These are phyloP conservation scores for Poronia punctata DNA, from an alignment of 495 filamentous ascomycete species.

Conservation along the genomic window DNA sequence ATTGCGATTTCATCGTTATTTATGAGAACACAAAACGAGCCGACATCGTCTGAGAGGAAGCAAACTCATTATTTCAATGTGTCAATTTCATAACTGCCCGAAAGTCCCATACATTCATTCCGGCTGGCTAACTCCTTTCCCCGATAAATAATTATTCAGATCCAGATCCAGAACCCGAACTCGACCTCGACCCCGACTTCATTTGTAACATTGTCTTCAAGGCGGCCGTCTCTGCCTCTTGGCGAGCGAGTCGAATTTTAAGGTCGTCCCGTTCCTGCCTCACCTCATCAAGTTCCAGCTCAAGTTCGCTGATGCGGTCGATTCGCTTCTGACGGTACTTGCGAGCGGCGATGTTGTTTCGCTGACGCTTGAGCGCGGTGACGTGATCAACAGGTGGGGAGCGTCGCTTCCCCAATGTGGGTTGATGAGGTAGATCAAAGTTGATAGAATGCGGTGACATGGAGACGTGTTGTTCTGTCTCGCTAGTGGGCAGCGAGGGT, in stretches of 20 bases:
- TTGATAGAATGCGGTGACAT: conserved; percentile 12
- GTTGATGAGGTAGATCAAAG: conserved; percentile 7
- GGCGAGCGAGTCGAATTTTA: conserved; percentile 52
- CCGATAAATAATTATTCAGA: too few relatives aligned
- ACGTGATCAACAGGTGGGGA: conserved; percentile 19
- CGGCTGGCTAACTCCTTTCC: conserved; percentile 16
- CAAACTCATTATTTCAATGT: conserved; percentile 3
- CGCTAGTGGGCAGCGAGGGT: conserved; percentile 8
- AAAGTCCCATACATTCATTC: conserved; percentile 12
- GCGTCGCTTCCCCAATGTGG: conserved; percentile 9
- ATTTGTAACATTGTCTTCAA: conserved; percentile 38
- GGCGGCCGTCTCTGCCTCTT: conserved; percentile 53
- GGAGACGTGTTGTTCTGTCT: conserved; percentile 10
- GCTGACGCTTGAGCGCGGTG: conserved; percentile 46
- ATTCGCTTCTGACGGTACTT: conserved; percentile 66
- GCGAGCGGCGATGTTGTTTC: conserved; percentile 64
- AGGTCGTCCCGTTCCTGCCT: conserved; percentile 59
- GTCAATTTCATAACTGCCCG: conserved; percentile 11
- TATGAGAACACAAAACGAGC: conserved; percentile 26
- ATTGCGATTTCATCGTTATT: conserved; percentile 13
- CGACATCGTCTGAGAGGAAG: conserved; percentile 40
- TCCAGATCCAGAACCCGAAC: too few relatives aligned
- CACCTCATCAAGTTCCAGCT: conserved; percentile 52
- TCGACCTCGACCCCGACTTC: conserved; percentile 25
- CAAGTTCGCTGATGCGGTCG: conserved; percentile 57